Percentiles rank a stretch among this genome's conserved stretches.
phyloP scores from a whole-genome alignment of 306 rosid genomes.

The Vigna hirtella region DNA sequence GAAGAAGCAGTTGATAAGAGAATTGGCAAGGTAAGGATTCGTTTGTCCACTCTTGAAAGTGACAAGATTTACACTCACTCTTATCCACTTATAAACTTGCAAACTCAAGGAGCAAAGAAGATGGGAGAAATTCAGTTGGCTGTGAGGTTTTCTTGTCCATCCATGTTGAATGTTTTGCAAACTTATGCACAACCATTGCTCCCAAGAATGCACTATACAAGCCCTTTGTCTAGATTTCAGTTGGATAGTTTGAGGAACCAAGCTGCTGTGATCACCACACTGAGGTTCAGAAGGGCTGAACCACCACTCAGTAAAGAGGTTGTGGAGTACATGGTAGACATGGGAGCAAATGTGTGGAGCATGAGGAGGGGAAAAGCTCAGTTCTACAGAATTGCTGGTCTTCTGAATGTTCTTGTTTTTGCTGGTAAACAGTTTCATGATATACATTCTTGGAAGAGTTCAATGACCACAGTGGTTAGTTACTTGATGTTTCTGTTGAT shows the following conservation, averaged over 20 bases:
- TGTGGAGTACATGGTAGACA: slow-evolving; percentile 53
- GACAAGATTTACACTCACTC: slow-evolving; percentile 56
- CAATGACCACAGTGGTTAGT: background rate
- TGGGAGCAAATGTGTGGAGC: slow-evolving; percentile 56
- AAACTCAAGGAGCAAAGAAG: slow-evolving; percentile 32
- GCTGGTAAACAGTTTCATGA: slow-evolving; percentile 33
- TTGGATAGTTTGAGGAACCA: slow-evolving; percentile 55
- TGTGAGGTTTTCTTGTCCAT: slow-evolving; percentile 61
- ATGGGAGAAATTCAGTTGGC: slow-evolving; percentile 59
- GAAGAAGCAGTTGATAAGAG: slow-evolving; percentile 38
- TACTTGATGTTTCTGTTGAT: slow-evolving; percentile 13
- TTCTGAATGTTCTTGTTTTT: slow-evolving; percentile 31
- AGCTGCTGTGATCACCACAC: slow-evolving; percentile 33
- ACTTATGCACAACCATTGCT: slow-evolving; percentile 51
- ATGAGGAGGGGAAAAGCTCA: slow-evolving; percentile 56
- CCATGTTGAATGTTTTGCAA: slow-evolving; percentile 50
- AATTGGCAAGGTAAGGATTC: slow-evolving; percentile 60
- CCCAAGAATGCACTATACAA: slow-evolving; percentile 53
- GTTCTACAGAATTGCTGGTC: slow-evolving; percentile 40
- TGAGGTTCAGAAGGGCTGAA: slow-evolving; percentile 43
- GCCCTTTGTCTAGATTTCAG: slow-evolving; percentile 52
- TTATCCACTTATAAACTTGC: slow-evolving; percentile 49
- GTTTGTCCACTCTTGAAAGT: slow-evolving; percentile 56
- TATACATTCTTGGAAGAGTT: slow-evolving; percentile 48
- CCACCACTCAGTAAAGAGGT: slow-evolving; percentile 57